Base-by-base conservation (phyloP, 1,284 basidiomycete genomes). In the Ceratorhiza oryzae-sativae region DNA sequence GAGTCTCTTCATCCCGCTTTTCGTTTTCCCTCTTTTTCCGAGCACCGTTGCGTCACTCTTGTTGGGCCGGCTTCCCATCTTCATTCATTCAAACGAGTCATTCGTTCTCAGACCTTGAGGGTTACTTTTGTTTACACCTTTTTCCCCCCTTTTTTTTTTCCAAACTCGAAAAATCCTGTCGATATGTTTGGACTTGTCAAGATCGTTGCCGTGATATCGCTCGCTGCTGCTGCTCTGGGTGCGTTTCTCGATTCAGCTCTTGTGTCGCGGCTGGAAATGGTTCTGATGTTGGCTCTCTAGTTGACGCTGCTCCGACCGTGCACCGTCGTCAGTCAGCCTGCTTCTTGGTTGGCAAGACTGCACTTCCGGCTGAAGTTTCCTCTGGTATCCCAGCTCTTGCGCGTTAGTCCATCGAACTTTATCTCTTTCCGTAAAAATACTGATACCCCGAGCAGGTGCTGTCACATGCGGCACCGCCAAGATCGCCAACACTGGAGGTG, bases 311-410 rank as follows among this genome's bases (percentile, higher is more conserved):
- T 27, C 62, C 62, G 8, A 67, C 49, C 18, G 62, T 53, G 9
- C 62, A 67, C 62, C 49, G 62, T 25, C 68, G 72, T 34, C 72
- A 73, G 36, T 45, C 67, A 12, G 72, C 74, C 1, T 75, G 74
- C 59, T 75, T 75, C 71, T 34, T 75, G 8, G 68, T 71, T 2
- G 74, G 74, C 9, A 67, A 59, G 15, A 71, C 60, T 18, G 70
- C 72, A 18, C 71, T 75, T 18, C 74, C 74, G 10, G 74, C 72
- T 15, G 74, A 75, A 53, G 74, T 75, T 25, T 23, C 56, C 15
- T 46, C 59, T 10, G 70, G 68, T 9, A 30, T 75, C 32, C n/a
- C 68, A 5, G 70, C 41, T 2, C 41, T 74, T 20, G 34, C 72
- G 25, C 18, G 63, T 73, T 13, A 65, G 58, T 41, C 68, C 41